Conservation (phyloP, 306 rosid genomes). For the Acmispon strigosus region DNA sequence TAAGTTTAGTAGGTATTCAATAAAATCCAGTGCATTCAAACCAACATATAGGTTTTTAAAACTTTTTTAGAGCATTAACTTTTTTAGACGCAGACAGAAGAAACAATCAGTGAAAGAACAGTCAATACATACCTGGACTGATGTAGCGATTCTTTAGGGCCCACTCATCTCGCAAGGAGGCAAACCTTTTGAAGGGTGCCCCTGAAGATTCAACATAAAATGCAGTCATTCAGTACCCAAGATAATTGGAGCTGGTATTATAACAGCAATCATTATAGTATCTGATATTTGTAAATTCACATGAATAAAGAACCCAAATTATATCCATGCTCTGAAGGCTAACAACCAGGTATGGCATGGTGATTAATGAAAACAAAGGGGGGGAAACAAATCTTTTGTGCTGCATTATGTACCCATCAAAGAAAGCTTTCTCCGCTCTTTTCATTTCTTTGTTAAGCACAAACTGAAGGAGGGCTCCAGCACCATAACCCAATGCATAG, state of each 20-base stretch:
- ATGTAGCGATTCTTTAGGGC: no score
- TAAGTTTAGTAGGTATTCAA: not conserved
- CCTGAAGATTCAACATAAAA: slow-evolving; percentile 42
- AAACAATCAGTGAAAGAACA: not conserved
- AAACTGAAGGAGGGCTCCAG: slow-evolving; percentile 78
- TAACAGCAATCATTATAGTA: not conserved
- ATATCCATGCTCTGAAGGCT: not conserved
- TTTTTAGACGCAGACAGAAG: not conserved
- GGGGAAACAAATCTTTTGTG: not conserved
- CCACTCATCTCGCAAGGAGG: no score
- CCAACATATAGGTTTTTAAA: no score
- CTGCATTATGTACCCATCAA: not conserved
- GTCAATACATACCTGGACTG: slow-evolving; percentile 59
- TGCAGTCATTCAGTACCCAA: not conserved
- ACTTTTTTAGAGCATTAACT: no score
- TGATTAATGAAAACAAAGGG: not conserved
- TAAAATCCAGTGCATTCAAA: not conserved
- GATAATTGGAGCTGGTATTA: not conserved
- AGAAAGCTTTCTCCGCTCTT: not conserved
- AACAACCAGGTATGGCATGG: not conserved
- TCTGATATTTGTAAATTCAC: not conserved
- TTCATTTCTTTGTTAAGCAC: slow-evolving; percentile 30
- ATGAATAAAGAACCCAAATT: not conserved
- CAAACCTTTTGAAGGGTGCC: no score
- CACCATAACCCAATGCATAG: slow-evolving; percentile 84